Evolutionary conservation across 106 monocot species (phyloP), one percentile per base, ranked within the genome.

Genomic region (Acorus gramineus): DNA sequence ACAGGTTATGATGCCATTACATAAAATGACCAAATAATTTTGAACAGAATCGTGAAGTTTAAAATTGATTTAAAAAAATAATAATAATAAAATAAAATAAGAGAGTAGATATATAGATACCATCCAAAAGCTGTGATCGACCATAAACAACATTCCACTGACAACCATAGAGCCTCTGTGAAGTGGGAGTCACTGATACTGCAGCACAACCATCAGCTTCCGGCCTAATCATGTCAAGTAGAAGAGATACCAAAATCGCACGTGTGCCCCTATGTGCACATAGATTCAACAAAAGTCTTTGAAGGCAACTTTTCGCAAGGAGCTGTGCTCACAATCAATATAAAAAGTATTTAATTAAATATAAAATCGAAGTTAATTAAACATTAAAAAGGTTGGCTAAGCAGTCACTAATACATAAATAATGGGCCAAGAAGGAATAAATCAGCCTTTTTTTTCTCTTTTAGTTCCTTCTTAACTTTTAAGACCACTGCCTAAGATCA

Each of bases 241-340:
- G 49, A 79, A 79, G 79, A 28, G 59, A 59, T 53, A 84, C 57
- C 14, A 89, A 53, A 59, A 56, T 61, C 45, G 69, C 68, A 53
- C 89, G 84, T 13, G 84, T 84, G 47, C 63, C 67, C 51, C 73
- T 74, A 69, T 89, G 76, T 44, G 81, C 78, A 73, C 89, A 89
- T 47, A 89, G 65, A 59, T 89, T 89, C 54, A 89, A 47, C 47
- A 89, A 13, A 70, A 89, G 76, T 66, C 84, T 81, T 62, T 89
- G 84, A 12, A 89, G 84, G 69, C 81, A 81, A 57, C 89, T 81
- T 69, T 89, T 89, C 57, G 79, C 79, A 67, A 84, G 72, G 52
- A 84, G 89, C 89, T 89, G 79, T 63, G 28, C 28, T 0, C 28
- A 28, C n/a, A 66, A 68, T 59, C 49, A 57, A 49, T 12, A 55